phyloP scores from a whole-genome alignment of 768 basidiomycete species.

The Collybia sp. region DNA sequence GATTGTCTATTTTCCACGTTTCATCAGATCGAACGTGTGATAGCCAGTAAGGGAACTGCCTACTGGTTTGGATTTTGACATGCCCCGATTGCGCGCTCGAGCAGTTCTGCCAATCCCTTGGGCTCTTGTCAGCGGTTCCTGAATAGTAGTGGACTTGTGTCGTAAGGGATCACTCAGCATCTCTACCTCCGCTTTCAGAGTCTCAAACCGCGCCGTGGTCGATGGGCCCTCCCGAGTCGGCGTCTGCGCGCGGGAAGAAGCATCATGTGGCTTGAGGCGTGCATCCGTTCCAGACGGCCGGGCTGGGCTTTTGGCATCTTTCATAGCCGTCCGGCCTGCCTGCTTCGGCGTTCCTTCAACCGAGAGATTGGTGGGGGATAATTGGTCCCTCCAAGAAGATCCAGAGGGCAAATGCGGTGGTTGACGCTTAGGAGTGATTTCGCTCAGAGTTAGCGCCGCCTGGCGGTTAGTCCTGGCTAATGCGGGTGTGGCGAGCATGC shows the following conservation, averaged over 20 bases:
- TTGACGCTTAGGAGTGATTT: conserved; percentile 31
- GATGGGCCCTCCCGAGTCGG: neutral
- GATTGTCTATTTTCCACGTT: conserved; percentile 10
- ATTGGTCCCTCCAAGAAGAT: neutral
- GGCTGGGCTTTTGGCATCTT: neutral
- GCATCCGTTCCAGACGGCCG: neutral
- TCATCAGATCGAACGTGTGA: too few relatives aligned
- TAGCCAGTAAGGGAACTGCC: neutral
- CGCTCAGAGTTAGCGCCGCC: conserved; percentile 30
- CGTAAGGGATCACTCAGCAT: neutral
- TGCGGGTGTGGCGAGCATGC: conserved; percentile 29
- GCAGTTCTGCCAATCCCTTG: neutral
- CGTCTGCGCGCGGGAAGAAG: neutral
- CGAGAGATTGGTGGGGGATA: conserved; percentile 1
- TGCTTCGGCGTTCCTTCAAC: neutral
- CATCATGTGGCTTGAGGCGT: neutral
- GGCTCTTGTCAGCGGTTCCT: neutral
- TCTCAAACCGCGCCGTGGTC: neutral
- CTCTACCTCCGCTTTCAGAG: neutral
- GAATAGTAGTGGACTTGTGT: neutral
- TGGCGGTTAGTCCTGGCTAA: conserved; percentile 18
- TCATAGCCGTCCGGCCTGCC: neutral
- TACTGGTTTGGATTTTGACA: conserved; percentile 8
- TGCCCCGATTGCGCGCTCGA: neutral
- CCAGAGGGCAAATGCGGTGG: conserved; percentile 6